phyloP scores from a whole-genome alignment of 2,329 filamentous ascomycete species.

The Colletotrichum chlorophyti region DNA sequence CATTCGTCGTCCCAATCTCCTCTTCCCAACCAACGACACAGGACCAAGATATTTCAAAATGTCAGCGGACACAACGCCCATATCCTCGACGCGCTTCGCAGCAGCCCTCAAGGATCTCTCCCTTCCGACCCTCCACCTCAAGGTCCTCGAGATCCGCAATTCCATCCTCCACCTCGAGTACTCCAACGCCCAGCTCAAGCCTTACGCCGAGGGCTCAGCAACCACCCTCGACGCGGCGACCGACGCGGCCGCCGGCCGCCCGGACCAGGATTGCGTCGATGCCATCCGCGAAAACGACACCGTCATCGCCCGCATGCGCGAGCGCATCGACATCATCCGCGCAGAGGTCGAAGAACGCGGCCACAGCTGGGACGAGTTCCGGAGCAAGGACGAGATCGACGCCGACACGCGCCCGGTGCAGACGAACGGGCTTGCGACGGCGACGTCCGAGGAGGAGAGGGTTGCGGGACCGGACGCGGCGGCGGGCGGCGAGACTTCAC shows the following conservation, averaged over 20 bases:
- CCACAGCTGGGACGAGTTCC: conserved; percentile 63
- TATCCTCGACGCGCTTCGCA: conserved; percentile 68
- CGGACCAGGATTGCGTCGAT: conserved; percentile 76
- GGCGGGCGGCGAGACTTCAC: conserved; percentile 17
- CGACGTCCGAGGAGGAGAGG: conserved; percentile 21
- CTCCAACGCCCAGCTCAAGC: conserved; percentile 75
- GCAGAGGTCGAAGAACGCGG: conserved; percentile 69
- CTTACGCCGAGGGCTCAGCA: conserved; percentile 64
- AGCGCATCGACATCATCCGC: conserved; percentile 68
- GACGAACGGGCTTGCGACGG: conserved; percentile 30
- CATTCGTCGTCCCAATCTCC: not conserved
- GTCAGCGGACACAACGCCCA: conserved; percentile 69
- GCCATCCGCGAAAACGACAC: conserved; percentile 75
- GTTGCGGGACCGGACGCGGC: conserved; percentile 15
- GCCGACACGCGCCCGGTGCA: no score
- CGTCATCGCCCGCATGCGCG: conserved; percentile 72
- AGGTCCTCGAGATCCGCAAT: conserved; percentile 79
- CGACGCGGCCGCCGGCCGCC: conserved; percentile 31
- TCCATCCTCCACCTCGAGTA: conserved; percentile 75
- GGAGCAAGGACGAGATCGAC: conserved; percentile 49
- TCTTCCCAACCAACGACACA: not conserved
- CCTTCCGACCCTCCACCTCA: conserved; percentile 71
- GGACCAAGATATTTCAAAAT: conserved; percentile 44
- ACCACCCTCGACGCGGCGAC: conserved; percentile 36
- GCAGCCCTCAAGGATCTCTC: conserved; percentile 72